Base-by-base conservation (phyloP, 257 asterid species). In the Solanum clarkiae region DNA sequence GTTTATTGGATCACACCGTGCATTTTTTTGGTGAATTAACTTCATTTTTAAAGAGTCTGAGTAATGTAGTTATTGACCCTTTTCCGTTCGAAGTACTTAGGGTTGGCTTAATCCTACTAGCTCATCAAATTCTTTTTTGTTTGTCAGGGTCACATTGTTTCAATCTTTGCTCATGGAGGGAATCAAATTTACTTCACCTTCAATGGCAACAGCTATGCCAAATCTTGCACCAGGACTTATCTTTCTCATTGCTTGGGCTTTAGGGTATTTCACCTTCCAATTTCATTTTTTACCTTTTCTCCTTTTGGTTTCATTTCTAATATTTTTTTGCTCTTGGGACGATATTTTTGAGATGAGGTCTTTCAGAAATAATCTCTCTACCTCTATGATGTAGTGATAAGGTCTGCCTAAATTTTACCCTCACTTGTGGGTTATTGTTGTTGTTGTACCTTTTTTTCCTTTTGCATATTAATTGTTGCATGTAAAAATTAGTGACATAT, bases 181-280 rank as follows among this genome's bases (percentile, higher is more conserved):
- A 24, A 93, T 94, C 70, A 84, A 84, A 53, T 92, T 93, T 16
- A 94, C 99, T 55, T 93, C 98, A 74, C 97, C 99, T 51, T 93
- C 97, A 83, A 87, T 96, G 84, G 99, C 98, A 18, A 96, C 98
- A 47, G 99, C 99, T 60, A 96, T 96, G 99, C 99, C 99, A 62
- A 96, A 96, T 85, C 92, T 96, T 75, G 95, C 97, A 49, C 99
- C 99, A 18, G 99, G 98, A 44, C 89, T 96, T 20, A 92, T 93
- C 83, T 96, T 96, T 84, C 87, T 92, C 89, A 92, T 96, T 70
- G 97, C 99, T 80, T 94, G 99, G 93, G 91, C 89, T 53, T 91
- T 89, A 85, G 88, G 97, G 99, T 93, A 85, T 17, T 59, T 2
- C 11, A 18, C 63, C 59, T 70, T 62, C 24, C 53, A 12, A 36